A percentile compares a stretch with the other conserved stretches of the same genome.
These are phyloP conservation scores for Epichloe gansuensis DNA, from an alignment of 2,329 filamentous ascomycete genomes.

Conservation along the genomic window DNA sequence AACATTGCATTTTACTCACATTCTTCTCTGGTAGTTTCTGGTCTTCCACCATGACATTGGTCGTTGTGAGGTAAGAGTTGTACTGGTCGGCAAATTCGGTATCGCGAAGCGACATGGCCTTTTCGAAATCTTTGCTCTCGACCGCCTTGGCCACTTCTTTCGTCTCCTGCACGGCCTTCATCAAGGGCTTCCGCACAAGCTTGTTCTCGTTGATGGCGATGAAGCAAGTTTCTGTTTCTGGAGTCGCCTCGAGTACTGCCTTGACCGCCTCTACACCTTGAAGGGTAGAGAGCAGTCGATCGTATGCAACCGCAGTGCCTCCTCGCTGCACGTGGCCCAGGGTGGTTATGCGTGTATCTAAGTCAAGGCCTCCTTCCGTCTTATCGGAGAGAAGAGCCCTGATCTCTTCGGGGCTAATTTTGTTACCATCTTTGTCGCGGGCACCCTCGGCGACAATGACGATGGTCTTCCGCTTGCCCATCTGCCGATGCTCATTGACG, in stretches of 20 bases:
- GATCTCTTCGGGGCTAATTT: constrained; percentile 69
- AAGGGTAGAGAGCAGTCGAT: constrained; percentile 82
- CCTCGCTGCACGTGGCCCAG: constrained; percentile 96
- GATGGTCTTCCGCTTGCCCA: constrained; percentile 94
- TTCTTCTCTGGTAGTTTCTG: constrained; percentile 57
- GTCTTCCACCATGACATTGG: constrained; percentile 60
- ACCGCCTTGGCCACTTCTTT: constrained; percentile 76
- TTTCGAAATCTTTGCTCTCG: constrained; percentile 70
- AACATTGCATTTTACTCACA: constrained; percentile 30
- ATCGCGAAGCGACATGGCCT: constrained; percentile 78
- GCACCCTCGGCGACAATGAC: constrained; percentile 96
- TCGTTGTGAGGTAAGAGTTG: constrained; percentile 80
- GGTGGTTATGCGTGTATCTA: constrained; percentile 90
- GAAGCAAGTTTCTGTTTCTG: constrained; percentile 81
- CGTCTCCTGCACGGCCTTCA: constrained; percentile 79
- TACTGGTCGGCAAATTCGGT: constrained; percentile 91
- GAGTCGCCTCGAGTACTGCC: constrained; percentile 77
- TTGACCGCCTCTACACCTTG: constrained; percentile 92
- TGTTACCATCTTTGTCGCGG: constrained; percentile 69
- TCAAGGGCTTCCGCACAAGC: constrained; percentile 77
- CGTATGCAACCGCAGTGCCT: constrained; percentile 83
- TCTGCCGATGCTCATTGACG: constrained; percentile 66
- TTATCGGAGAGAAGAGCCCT: constrained; percentile 76
- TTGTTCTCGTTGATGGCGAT: constrained; percentile 98
- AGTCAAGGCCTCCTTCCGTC: constrained; percentile 49